phyloP scores from a whole-genome alignment of 2,329 filamentous ascomycete species.

The Aaosphaeria pasadenensis region DNA sequence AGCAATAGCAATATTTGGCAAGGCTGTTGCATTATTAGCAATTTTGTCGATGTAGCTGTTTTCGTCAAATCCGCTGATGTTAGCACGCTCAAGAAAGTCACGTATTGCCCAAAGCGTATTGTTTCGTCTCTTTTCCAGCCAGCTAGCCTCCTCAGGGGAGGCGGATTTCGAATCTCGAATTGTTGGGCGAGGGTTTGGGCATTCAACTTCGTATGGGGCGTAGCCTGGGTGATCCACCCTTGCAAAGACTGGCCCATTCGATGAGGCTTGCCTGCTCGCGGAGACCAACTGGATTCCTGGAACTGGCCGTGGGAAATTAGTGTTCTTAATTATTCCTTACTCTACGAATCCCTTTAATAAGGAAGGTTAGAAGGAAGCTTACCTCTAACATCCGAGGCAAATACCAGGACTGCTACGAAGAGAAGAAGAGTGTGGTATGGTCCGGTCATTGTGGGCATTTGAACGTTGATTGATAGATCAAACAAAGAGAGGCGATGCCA shows the following conservation, averaged over 20 bases:
- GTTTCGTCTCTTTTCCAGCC: constrained; percentile 66
- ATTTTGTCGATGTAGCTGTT: constrained; percentile 62
- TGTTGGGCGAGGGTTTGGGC: constrained; percentile 62
- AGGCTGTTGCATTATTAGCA: constrained; percentile 49
- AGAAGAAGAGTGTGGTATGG: background rate
- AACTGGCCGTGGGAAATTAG: background rate
- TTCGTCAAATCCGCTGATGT: constrained; percentile 71
- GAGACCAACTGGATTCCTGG: background rate
- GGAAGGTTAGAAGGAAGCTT: background rate
- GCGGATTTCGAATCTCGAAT: constrained; percentile 61
- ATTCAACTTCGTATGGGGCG: constrained; percentile 61
- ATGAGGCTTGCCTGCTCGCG: background rate
- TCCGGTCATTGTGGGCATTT: no score
- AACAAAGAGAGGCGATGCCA: no score
- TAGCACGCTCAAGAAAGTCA: constrained; percentile 65
- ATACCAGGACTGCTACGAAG: background rate
- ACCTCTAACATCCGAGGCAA: background rate
- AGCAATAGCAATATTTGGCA: constrained; percentile 69
- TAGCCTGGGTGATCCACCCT: constrained; percentile 58
- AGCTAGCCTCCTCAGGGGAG: constrained; percentile 66
- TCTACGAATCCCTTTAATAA: background rate
- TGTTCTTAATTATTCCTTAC: background rate
- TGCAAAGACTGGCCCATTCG: background rate
- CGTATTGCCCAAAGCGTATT: constrained; percentile 69
- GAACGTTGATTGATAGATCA: no score